phyloP scores from a whole-genome alignment of 495 filamentous ascomycete genomes.

The Hyaloscypha finlandica region DNA sequence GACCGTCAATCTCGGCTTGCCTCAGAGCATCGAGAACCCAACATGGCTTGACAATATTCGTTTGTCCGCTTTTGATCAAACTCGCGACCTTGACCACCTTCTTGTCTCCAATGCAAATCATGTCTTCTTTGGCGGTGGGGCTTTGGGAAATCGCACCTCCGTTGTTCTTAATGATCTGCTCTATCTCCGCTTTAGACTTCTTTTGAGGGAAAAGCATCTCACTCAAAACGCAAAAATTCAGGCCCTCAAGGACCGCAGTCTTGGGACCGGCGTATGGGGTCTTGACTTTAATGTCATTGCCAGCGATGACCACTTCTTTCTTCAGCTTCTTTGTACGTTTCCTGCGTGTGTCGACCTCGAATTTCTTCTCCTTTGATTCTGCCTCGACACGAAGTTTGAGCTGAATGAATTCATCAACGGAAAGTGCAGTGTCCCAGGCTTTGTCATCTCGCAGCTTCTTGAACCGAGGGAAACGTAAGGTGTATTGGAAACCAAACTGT shows the following conservation, averaged over 20 bases:
- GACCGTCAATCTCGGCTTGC: slow-evolving; percentile 62
- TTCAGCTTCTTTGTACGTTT: slow-evolving; percentile 62
- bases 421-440: slow-evolving; percentile 78
- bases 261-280: slow-evolving; percentile 56
- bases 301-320: slow-evolving; percentile 73
- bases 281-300: slow-evolving; percentile 53
- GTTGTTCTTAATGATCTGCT: slow-evolving; percentile 81
- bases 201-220: slow-evolving; percentile 52
- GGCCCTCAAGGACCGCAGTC: slow-evolving; percentile 67
- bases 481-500: slow-evolving; percentile 74
- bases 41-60: slow-evolving; percentile 72
- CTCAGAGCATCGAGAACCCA: slow-evolving; percentile 77
- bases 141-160: slow-evolving; percentile 84
- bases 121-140: slow-evolving; percentile 58
- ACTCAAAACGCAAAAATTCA: slow-evolving; percentile 71
- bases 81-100: slow-evolving; percentile 85
- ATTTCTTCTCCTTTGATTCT: slow-evolving; percentile 68
- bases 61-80: slow-evolving; percentile 66
- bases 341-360: slow-evolving; percentile 76
- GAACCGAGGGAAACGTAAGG: slow-evolving; percentile 91
- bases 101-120: slow-evolving; percentile 78
- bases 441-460: slow-evolving; percentile 80
- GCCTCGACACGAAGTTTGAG: slow-evolving; percentile 74
- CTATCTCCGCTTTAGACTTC: slow-evolving; percentile 77
- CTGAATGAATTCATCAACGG: slow-evolving; percentile 72